phyloP scores from a whole-genome alignment of 1,139 yeast species.

The Kazachstania sp. region DNA sequence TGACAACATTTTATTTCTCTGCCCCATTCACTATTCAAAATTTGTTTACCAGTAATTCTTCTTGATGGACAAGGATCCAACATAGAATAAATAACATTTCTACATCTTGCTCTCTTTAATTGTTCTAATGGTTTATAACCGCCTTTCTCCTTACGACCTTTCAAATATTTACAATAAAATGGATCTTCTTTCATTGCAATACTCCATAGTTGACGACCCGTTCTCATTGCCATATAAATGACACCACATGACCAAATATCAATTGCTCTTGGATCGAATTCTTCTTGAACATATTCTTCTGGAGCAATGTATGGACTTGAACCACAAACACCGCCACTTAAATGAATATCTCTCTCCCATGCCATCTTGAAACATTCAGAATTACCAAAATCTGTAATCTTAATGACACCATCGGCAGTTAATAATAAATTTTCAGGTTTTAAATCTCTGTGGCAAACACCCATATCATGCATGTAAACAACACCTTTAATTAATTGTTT shows the following conservation, averaged over 20 bases:
- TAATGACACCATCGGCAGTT: slow-evolving; percentile 70
- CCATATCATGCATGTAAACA: slow-evolving; percentile 94
- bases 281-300: slow-evolving; percentile 68
- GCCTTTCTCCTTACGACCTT: slow-evolving; percentile 64
- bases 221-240: slow-evolving; percentile 96
- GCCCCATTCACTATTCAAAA: slow-evolving; percentile 92
- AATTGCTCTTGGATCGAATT: slow-evolving; percentile 84
- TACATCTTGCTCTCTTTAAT: slow-evolving; percentile 73
- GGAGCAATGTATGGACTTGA: slow-evolving; percentile 95
- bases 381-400: slow-evolving; percentile 92
- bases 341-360: slow-evolving; percentile 83
- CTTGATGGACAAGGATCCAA: slow-evolving; percentile 84
- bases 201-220: slow-evolving; percentile 91
- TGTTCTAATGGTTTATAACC: slow-evolving; percentile 90
- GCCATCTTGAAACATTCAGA: slow-evolving; percentile 96
- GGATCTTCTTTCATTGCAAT: slow-evolving; percentile 75
- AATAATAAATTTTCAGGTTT: slow-evolving; percentile 87
- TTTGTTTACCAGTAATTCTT: slow-evolving; percentile 80
- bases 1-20: slow-evolving; percentile 71
- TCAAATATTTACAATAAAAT: slow-evolving; percentile 63
- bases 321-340: slow-evolving; percentile 78
- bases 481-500: slow-evolving; percentile 88
- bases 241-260: slow-evolving; percentile 98
- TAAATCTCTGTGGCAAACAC: slow-evolving; percentile 89
- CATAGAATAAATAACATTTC: slow-evolving; percentile 86